Percentiles rank a stretch among this genome's conserved stretches.
Conservation (phyloP, 352 stramenopile genomes). For the Halophytophthora polymorphica region DNA sequence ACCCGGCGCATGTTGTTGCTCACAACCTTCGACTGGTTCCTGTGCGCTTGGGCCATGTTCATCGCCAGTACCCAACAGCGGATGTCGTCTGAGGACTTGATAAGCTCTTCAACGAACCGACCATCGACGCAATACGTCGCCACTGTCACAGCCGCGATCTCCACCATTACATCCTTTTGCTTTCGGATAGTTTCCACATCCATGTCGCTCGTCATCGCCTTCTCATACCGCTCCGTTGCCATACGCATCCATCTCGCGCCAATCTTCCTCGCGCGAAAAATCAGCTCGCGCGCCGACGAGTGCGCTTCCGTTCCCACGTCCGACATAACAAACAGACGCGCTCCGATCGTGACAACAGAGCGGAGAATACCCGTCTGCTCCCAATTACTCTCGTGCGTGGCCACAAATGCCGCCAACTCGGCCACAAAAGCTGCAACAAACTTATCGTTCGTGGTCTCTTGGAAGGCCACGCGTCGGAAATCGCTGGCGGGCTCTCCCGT, state of each 20-base stretch:
- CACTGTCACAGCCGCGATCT: not conserved
- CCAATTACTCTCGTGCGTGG: not conserved
- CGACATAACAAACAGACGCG: not conserved
- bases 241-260: not conserved
- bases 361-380: not conserved
- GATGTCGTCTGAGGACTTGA: not conserved
- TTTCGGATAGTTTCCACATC: not conserved
- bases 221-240: not conserved
- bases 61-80: not conserved
- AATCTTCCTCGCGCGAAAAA: not conserved
- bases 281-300: not conserved
- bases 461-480: not conserved
- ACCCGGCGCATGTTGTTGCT: not conserved
- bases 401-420: not conserved
- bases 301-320: not conserved
- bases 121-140: not conserved
- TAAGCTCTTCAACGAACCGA: not conserved
- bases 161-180: not conserved
- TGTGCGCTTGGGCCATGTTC: not conserved
- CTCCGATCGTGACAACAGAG: not conserved
- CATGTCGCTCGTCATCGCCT: not conserved
- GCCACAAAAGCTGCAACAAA: not conserved
- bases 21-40: not conserved
- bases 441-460: not conserved
- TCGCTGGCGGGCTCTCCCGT: not conserved